Evolutionary conservation across 2,329 filamentous ascomycete genomes (phyloP).

Genomic region (Coniochaeta sp.): DNA sequence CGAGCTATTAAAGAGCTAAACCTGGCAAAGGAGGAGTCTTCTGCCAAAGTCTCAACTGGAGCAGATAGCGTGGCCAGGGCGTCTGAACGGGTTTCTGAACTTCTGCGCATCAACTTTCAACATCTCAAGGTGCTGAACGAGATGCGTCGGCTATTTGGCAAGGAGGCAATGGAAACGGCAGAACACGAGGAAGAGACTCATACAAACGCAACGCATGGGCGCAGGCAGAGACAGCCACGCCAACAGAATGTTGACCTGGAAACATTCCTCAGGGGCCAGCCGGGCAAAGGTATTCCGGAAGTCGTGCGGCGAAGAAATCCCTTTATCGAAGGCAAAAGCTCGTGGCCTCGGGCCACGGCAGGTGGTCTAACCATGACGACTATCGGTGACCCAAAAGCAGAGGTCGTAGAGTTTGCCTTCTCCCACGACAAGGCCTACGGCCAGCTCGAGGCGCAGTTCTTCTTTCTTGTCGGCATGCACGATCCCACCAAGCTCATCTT

Average conservation of each 20-base stretch:
- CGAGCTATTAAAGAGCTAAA: constrained; percentile 43
- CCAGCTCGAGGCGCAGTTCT: constrained; percentile 67
- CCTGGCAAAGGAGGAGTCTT: constrained; percentile 15
- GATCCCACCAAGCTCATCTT: constrained; percentile 78
- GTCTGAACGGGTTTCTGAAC: constrained; percentile 14
- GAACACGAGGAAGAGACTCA: constrained; percentile 40
- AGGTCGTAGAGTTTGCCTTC: constrained; percentile 68
- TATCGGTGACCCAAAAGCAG: constrained; percentile 32
- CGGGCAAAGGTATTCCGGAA: constrained; percentile 59
- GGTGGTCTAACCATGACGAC: constrained; percentile 78
- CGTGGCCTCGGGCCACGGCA: constrained; percentile 74
- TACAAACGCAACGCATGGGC: constrained; percentile 29
- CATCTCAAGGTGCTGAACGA: constrained; percentile 84
- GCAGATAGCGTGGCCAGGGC: not conserved
- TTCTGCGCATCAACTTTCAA: constrained; percentile 50
- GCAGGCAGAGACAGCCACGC: constrained; percentile 25
- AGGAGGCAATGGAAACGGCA: constrained; percentile 49
- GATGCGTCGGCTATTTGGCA: constrained; percentile 62
- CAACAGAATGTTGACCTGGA: constrained; percentile 50
- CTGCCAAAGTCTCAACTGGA: not conserved
- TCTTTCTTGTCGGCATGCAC: constrained; percentile 70
- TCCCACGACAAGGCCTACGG: constrained; percentile 70
- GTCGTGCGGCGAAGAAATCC: constrained; percentile 70
- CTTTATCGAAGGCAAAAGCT: constrained; percentile 79
- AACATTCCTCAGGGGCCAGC: constrained; percentile 41